Evolutionary conservation across 768 basidiomycete species (phyloP).

Genomic region (Suillus weaverae): DNA sequence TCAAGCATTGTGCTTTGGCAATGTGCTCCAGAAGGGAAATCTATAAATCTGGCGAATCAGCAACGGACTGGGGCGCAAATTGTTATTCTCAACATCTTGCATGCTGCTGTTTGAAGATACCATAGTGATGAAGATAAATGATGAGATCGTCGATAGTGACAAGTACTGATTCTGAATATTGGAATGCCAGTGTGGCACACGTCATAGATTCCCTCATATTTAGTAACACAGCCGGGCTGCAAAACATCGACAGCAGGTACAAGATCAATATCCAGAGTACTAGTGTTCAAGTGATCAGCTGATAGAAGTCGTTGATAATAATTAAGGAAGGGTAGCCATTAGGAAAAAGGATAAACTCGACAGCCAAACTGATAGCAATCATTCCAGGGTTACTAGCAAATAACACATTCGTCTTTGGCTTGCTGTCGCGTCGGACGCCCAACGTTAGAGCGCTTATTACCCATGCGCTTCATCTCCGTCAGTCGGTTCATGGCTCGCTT

Average conservation of each 20-base stretch:
- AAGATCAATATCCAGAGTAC: conserved; percentile 7
- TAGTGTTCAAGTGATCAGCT: conserved; percentile 1
- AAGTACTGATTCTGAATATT: neutral
- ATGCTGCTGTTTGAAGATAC: conserved; percentile 3
- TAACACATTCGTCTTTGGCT: conserved; percentile 91
- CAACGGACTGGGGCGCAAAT: neutral
- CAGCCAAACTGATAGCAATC: neutral
- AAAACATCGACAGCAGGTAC: conserved; percentile 21
- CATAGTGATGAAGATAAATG: neutral
- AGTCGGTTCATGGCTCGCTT: conserved; percentile 95
- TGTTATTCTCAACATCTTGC: conserved; percentile 30
- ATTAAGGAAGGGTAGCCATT: neutral
- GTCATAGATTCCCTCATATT: neutral
- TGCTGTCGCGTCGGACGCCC: conserved; percentile 90
- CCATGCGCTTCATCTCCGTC: conserved; percentile 92
- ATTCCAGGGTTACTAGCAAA: conserved; percentile 45
- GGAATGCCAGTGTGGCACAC: neutral
- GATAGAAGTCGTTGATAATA: conserved; percentile 2
- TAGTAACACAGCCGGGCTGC: neutral
- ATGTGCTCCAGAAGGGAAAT: conserved; percentile 57
- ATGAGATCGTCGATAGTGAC: neutral
- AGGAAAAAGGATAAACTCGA: neutral
- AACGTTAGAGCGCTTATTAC: conserved; percentile 73
- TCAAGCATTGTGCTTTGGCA: conserved; percentile 67
- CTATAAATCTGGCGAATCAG: conserved; percentile 27